Evolutionary conservation across 495 filamentous ascomycete genomes (phyloP).

Genomic region (Apodospora peruviana): DNA sequence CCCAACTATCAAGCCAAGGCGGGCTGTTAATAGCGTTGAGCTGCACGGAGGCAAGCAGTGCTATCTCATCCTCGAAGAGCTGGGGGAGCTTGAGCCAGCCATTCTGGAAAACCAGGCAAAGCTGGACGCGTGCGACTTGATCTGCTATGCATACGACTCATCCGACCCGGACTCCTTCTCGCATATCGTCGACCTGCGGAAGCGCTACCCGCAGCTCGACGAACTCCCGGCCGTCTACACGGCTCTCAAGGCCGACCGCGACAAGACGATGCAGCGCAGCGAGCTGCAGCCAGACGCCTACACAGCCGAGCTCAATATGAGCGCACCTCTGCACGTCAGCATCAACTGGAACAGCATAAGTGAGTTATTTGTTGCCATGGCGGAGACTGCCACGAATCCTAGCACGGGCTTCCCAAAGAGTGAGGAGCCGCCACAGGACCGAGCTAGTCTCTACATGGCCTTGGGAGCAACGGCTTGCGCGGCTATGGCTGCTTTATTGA

Average conservation of each 20-base stretch:
- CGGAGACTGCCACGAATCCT: slow-evolving; percentile 87
- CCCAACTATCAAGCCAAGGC: slow-evolving; percentile 89
- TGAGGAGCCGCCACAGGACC: slow-evolving; percentile 75
- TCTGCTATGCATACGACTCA: slow-evolving; percentile 95
- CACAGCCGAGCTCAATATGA: slow-evolving; percentile 72
- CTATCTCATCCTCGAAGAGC: slow-evolving; percentile 91
- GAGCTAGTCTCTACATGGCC: slow-evolving; percentile 79
- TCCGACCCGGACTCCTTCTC: slow-evolving; percentile 91
- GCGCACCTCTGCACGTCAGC: slow-evolving; percentile 86
- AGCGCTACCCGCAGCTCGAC: slow-evolving; percentile 73
- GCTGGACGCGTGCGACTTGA: slow-evolving; percentile 86
- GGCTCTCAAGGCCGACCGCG: slow-evolving; percentile 87
- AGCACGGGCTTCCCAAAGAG: slow-evolving; percentile 80
- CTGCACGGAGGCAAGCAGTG: slow-evolving; percentile 94
- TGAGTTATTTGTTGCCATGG: slow-evolving; percentile 80
- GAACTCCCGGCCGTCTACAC: slow-evolving; percentile 84
- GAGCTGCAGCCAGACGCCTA: slow-evolving; percentile 93
- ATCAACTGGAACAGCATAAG: slow-evolving; percentile 85
- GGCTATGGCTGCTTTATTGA: slow-evolving; percentile 73
- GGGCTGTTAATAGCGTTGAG: slow-evolving; percentile 94
- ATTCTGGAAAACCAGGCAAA: slow-evolving; percentile 88
- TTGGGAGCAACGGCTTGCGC: slow-evolving; percentile 76
- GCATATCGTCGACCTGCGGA: slow-evolving; percentile 77
- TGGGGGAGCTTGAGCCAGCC: slow-evolving; percentile 91
- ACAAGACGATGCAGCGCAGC: slow-evolving; percentile 87